Percentiles rank a stretch among this genome's conserved stretches.
Conservation (phyloP, 192 early-diverging fungal genomes). For the Linnemannia exigua region DNA sequence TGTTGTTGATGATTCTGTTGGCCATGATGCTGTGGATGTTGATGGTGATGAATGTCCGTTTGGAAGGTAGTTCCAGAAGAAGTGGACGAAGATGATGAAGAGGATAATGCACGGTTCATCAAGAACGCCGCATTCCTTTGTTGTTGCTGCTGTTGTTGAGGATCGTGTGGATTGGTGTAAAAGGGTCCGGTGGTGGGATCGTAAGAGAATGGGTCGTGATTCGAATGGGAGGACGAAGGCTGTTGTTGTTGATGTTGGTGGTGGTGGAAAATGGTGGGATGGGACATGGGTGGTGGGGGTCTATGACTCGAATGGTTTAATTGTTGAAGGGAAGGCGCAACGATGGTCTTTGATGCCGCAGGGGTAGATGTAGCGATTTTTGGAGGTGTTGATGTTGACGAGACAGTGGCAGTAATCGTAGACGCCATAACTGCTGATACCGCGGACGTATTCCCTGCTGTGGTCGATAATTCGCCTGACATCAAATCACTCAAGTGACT, state of each 20-base stretch:
- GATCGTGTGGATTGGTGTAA: slow-evolving; percentile 8
- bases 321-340: slow-evolving; percentile 5
- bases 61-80: slow-evolving; percentile 31
- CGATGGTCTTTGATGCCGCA: not conserved
- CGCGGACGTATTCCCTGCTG: not conserved
- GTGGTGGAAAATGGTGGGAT: not conserved
- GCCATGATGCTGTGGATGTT: not conserved
- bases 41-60: not conserved
- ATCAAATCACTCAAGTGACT: slow-evolving; percentile 37
- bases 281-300: slow-evolving; percentile 5
- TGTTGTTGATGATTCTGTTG: slow-evolving; percentile 14
- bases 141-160: slow-evolving; percentile 32
- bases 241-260: slow-evolving; percentile 8
- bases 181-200: slow-evolving; percentile 25
- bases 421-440: not conserved
- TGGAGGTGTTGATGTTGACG: too few species aligned
- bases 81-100: slow-evolving; percentile 39
- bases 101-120: slow-evolving; percentile 46
- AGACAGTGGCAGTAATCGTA: not conserved
- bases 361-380: not conserved
- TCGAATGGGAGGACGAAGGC: slow-evolving; percentile 26
- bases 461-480: slow-evolving; percentile 23
- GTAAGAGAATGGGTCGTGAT: slow-evolving; percentile 18
- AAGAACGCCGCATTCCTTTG: slow-evolving; percentile 22
- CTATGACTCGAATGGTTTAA: not conserved